Percentiles rank a stretch among this genome's conserved stretches.
These are phyloP conservation scores for Ophiocordyceps camponoti-leonardi DNA, from an alignment of 2,329 filamentous ascomycete genomes.

Conservation along the genomic window DNA sequence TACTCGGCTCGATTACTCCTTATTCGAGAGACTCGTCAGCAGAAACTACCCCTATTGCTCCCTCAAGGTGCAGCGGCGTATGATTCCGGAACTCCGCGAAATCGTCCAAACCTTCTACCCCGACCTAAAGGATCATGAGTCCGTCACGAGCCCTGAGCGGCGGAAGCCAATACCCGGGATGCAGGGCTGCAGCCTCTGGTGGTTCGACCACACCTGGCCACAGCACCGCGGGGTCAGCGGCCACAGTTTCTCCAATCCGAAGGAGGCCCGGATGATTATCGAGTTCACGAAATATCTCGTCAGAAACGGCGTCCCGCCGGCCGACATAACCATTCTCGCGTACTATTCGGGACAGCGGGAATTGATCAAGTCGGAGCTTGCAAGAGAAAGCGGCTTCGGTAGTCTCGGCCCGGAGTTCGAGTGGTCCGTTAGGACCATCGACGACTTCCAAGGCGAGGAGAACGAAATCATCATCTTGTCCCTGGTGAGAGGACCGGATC, in stretches of 20 bases:
- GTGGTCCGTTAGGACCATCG: conserved; percentile 59
- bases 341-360: conserved; percentile 80
- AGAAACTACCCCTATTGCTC: conserved; percentile 46
- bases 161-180: conserved; percentile 28
- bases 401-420: conserved; percentile 12
- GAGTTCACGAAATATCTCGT: conserved; percentile 56
- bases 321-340: conserved; percentile 61
- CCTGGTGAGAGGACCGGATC: conserved; percentile 51
- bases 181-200: conserved; percentile 18
- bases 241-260: conserved; percentile 45
- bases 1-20: conserved; percentile 52
- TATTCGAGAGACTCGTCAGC: conserved; percentile 64
- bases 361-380: conserved; percentile 34
- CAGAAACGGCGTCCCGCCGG: conserved; percentile 41
- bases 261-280: conserved; percentile 63
- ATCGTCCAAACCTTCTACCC: conserved; percentile 32
- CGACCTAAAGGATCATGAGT: conserved; percentile 23
- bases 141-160: conserved; percentile 14
- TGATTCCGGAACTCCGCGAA: conserved; percentile 26
- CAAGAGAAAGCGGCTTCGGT: conserved; percentile 10
- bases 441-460: conserved; percentile 83
- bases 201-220: conserved; percentile 35
- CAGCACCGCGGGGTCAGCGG: conserved; percentile 46
- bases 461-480: conserved; percentile 73
- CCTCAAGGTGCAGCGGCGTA: conserved; percentile 49